Base-by-base conservation (phyloP, 371 early-diverging fungal species). In the Nematocida sp. region DNA sequence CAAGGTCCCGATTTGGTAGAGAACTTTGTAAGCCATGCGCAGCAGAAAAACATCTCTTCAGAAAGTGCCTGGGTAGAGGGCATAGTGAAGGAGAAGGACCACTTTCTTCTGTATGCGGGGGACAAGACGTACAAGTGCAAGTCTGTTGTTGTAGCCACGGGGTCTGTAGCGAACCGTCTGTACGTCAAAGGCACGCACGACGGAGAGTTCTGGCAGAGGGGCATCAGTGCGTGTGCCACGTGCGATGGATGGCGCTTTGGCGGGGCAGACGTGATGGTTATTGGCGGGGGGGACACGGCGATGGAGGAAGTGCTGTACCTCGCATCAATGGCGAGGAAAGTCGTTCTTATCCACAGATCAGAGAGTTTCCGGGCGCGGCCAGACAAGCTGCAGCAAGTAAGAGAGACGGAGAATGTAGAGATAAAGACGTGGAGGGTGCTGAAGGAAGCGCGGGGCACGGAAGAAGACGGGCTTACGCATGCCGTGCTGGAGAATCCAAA, bases 261-360 rank as follows among this genome's bases (percentile, higher is more conserved):
- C 86, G 88, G 90, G 67, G 88, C 92, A 85, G 89, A 88, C 45
- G 67, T 85, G 34, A 84, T 81, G 54, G 95, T 97, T 29, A 88
- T 95, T 76, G 96, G 96, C 78, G 98, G 98, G 77, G 98, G 98
- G 70, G 98, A 97, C 85, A 90, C 94, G 78, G 98, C 98, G 58
- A 90, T 90, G 83, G 98, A 96, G 83, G 98, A 97, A 84, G 91
- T 93, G 38, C 88, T 89, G 41, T 96, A 91, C 86, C 86, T 96
- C 32, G 82, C 87, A 40, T 90, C 91, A 80, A 89, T 89, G 80
- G 95, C 90, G 31, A 88, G 87, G 50, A 88, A 91, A 63, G 95
- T 96, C 5, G 89, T 89, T 81, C 87, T 95, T 27, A 86, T 95
- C 19, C 95, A 95, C 64, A 89, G 98, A 80, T 88, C 95, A 82